Conservation (phyloP, 2,329 filamentous ascomycete genomes). For the Trichophyton rubrum region DNA sequence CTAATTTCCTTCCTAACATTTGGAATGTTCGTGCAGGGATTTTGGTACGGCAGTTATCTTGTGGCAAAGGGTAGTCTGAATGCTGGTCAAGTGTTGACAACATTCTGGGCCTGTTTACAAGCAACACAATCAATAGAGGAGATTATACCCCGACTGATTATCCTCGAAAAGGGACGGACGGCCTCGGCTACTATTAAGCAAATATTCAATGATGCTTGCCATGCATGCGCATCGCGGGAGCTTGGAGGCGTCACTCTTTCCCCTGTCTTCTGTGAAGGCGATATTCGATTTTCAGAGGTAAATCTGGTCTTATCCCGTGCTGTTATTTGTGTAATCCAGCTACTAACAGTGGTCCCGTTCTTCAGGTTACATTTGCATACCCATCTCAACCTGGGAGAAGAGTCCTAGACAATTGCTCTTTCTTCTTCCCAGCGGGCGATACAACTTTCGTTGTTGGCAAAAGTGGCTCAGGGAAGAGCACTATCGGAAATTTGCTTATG, state of each 20-base stretch:
- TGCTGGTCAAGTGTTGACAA: conserved; percentile 61
- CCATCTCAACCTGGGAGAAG: conserved; percentile 51
- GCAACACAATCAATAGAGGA: conserved; percentile 63
- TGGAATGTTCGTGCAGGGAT: conserved; percentile 72
- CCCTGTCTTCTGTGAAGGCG: conserved; percentile 44
- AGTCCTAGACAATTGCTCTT: conserved; percentile 49
- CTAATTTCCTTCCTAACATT: conserved; percentile 63
- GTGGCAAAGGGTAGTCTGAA: conserved; percentile 47
- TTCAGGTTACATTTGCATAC: conserved; percentile 71
- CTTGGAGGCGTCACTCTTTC: conserved; percentile 22
- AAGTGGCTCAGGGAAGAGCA: conserved; percentile 90
- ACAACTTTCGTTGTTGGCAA: conserved; percentile 71
- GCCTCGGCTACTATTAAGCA: conserved; percentile 53
- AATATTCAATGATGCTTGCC: conserved; percentile 23
- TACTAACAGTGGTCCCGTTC: conserved; percentile 10
- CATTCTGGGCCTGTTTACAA: conserved; percentile 71
- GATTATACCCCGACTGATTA: conserved; percentile 62
- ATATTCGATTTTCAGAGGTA: conserved; percentile 59
- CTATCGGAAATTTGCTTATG: conserved; percentile 65
- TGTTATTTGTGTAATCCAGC: background rate
- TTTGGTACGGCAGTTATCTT: conserved; percentile 71
- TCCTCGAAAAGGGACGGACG: conserved; percentile 65
- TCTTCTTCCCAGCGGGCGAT: conserved; percentile 60
- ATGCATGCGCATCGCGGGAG: conserved; percentile 10
- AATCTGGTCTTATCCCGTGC: conserved; percentile 5